Percentiles rank a stretch among this genome's conserved stretches.
These are phyloP conservation scores for Protomyces inouyei DNA, from an alignment of 1,139 yeast genomes.

Conservation along the genomic window DNA sequence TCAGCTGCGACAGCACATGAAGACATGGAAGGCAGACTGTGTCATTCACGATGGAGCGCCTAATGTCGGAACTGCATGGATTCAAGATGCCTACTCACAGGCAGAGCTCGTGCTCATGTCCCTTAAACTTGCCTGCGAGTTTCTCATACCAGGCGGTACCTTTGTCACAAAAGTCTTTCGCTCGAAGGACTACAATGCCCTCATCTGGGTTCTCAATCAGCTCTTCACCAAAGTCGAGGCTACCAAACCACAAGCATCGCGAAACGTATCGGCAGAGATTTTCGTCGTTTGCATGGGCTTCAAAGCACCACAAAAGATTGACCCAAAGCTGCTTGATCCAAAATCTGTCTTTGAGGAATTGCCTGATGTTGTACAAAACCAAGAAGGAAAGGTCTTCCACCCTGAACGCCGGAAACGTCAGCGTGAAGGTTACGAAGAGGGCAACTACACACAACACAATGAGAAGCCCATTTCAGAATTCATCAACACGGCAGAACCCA, in stretches of 20 bases:
- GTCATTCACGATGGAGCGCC: constrained; percentile 99
- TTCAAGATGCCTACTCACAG: constrained; percentile 97
- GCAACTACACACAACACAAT: constrained; percentile 74
- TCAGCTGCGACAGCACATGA: constrained; percentile 87
- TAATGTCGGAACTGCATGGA: constrained; percentile 98
- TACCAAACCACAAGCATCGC: constrained; percentile 96
- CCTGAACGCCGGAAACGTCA: constrained; percentile 87
- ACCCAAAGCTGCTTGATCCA: constrained; percentile 87
- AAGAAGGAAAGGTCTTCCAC: constrained; percentile 86
- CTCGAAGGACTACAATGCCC: constrained; percentile 93
- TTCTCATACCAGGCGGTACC: constrained; percentile 87
- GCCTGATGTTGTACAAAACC: constrained; percentile 64
- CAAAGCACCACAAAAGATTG: constrained; percentile 92
- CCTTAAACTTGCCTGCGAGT: constrained; percentile 89
- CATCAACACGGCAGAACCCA: constrained; percentile 74
- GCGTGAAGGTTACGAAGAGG: constrained; percentile 97
- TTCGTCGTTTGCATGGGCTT: constrained; percentile 94
- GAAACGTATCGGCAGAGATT: constrained; percentile 94
- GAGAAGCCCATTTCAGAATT: constrained; percentile 73
- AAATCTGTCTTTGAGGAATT: constrained; percentile 91
- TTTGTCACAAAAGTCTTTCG: constrained; percentile 95
- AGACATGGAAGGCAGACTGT: constrained; percentile 96
- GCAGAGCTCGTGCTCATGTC: constrained; percentile 93
- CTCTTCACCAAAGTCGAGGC: constrained; percentile 95
- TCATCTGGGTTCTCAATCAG: constrained; percentile 96